Evolutionary conservation across 768 basidiomycete genomes (phyloP).

Genomic region (Asterophora lycoperdoides): DNA sequence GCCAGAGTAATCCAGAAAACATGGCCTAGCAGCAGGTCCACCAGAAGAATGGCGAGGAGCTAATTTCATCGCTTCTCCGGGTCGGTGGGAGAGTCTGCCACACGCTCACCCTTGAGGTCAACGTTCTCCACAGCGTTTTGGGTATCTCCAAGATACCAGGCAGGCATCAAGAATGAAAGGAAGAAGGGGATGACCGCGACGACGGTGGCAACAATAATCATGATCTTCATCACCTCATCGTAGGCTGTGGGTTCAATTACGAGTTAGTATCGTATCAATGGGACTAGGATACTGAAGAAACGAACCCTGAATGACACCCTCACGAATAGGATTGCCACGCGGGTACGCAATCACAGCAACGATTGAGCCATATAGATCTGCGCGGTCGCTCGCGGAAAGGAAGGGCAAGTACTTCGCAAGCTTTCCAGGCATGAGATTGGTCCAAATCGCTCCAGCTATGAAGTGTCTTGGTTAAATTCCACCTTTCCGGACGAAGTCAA

Average conservation of each 20-base stretch:
- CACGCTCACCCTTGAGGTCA: conserved; percentile 26
- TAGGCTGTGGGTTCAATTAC: conserved; percentile 33
- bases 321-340: conserved; percentile 52
- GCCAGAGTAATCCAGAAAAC: too few species aligned
- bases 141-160: conserved; percentile 63
- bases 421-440: conserved; percentile 58
- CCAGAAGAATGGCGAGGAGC: too few species aligned
- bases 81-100: conserved; percentile 3
- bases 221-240: conserved; percentile 51
- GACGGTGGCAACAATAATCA: conserved; percentile 50
- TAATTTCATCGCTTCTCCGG: conserved; percentile 9
- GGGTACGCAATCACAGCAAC: conserved; percentile 44
- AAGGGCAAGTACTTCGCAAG: conserved; percentile 53
- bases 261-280: not conserved
- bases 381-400: conserved; percentile 37
- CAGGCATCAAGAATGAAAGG: conserved; percentile 55
- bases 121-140: conserved; percentile 67
- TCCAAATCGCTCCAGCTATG: conserved; percentile 62
- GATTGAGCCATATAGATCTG: conserved; percentile 53
- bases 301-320: conserved; percentile 57
- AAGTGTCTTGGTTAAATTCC: not conserved
- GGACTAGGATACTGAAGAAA: conserved; percentile 6
- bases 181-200: conserved; percentile 56
- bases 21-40: too few species aligned
- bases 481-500: not conserved